Evolutionary conservation across 441 rosid species (phyloP).

Genomic region (Pelargonium fulgidum): DNA sequence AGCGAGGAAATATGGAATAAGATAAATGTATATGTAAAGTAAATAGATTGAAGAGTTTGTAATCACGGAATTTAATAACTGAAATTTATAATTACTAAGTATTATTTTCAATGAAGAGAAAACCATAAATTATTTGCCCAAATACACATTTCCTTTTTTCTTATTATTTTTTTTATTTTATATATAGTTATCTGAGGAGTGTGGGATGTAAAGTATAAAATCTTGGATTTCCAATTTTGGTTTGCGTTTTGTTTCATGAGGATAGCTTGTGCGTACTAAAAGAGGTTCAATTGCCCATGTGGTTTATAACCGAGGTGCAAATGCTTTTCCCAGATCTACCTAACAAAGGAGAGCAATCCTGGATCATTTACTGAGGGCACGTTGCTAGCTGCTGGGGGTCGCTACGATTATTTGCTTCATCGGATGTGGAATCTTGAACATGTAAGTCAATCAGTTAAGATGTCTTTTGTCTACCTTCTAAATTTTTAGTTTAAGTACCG

Average conservation of each 20-base stretch:
- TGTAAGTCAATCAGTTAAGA: slow-evolving; percentile 34
- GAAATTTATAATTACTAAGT: neutral
- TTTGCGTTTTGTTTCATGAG: neutral
- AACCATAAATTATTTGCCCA: too few relatives aligned
- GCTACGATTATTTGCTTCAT: slow-evolving; percentile 78
- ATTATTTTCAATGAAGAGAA: too few relatives aligned
- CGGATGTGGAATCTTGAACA: slow-evolving; percentile 66
- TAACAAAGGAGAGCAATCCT: slow-evolving; percentile 56
- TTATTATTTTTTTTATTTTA: too few relatives aligned
- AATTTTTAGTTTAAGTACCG: neutral
- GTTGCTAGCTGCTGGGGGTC: slow-evolving; percentile 90
- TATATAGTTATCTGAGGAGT: too few relatives aligned
- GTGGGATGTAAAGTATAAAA: neutral
- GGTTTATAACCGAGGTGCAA: neutral
- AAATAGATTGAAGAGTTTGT: too few relatives aligned
- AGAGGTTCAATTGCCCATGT: neutral
- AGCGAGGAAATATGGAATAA: neutral
- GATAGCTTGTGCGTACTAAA: neutral
- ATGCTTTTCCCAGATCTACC: slow-evolving; percentile 46
- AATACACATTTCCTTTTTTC: too few relatives aligned
- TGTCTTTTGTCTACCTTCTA: slow-evolving; percentile 17
- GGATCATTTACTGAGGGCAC: slow-evolving; percentile 66
- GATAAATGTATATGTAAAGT: neutral
- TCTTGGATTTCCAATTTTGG: neutral
- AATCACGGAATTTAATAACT: too few relatives aligned